Conservation (phyloP, 2,329 filamentous ascomycete species). For the Alternaria brassicae region DNA sequence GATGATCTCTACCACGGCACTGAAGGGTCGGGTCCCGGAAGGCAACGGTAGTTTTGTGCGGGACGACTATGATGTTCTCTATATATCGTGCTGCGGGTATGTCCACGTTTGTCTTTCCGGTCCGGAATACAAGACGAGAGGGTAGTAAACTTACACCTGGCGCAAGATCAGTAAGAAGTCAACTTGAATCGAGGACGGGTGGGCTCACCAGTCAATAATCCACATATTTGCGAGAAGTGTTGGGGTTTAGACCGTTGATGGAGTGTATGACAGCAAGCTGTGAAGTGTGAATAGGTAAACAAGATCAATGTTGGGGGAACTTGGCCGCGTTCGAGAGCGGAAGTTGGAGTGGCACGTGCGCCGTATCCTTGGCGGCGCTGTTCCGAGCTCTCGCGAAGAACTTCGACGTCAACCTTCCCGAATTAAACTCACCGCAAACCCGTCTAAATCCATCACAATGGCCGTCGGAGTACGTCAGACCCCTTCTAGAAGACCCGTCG, state of each 20-base stretch:
- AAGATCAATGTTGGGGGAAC: constrained; percentile 14
- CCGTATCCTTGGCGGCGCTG: constrained; percentile 16
- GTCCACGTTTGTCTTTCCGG: not conserved
- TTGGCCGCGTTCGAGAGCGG: constrained; percentile 11
- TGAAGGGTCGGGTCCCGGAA: not conserved
- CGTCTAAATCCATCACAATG: constrained; percentile 53
- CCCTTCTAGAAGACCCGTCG: constrained; percentile 17
- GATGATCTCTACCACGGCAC: not conserved
- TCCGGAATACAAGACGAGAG: constrained; percentile 8
- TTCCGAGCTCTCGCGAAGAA: constrained; percentile 32
- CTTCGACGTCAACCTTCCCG: constrained; percentile 56
- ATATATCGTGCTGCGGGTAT: not conserved
- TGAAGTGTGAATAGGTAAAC: constrained; percentile 4
- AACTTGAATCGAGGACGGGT: too few relatives aligned
- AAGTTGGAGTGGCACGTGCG: constrained; percentile 6
- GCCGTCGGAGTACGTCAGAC: constrained; percentile 52
- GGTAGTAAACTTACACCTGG: constrained; percentile 41
- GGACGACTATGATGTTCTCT: not conserved
- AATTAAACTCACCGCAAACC: constrained; percentile 50
- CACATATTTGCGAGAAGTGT: constrained; percentile 66
- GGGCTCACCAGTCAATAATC: constrained; percentile 82
- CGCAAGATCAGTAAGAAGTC: constrained; percentile 19
- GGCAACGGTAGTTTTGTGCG: not conserved
- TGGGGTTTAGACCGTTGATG: not conserved
- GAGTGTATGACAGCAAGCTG: not conserved